These are phyloP conservation scores for Theileria orientalis DNA, from an alignment of 169 alveolate genomes.

Conservation along the genomic window DNA sequence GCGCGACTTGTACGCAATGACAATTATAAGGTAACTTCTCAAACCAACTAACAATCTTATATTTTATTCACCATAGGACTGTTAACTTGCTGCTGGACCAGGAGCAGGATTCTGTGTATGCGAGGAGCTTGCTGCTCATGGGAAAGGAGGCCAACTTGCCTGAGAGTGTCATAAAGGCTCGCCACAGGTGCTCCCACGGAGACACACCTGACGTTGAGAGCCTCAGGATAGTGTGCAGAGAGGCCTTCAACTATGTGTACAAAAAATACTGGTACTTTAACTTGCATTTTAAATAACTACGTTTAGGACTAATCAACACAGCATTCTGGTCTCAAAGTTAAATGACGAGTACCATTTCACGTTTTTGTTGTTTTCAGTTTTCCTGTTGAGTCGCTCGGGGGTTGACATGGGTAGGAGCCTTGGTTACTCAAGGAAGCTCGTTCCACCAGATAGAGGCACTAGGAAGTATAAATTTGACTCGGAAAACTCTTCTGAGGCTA, in stretches of 20 bases:
- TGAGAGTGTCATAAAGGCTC: conserved; percentile 36
- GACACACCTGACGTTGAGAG: conserved; percentile 60
- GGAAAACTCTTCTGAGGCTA: no score
- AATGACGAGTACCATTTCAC: conserved; percentile 17
- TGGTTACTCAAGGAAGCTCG: not conserved
- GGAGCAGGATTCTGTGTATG: conserved; percentile 56
- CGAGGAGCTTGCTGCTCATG: conserved; percentile 38
- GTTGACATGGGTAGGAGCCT: not conserved
- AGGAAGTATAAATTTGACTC: no score
- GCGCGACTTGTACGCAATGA: conserved; percentile 49
- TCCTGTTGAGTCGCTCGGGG: conserved; percentile 2
- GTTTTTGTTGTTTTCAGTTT: conserved; percentile 8
- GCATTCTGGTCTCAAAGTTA: conserved; percentile 20
- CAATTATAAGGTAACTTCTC: conserved; percentile 33
- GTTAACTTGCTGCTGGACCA: conserved; percentile 62
- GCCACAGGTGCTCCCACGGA: conserved; percentile 60
- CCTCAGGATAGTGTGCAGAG: conserved; percentile 23
- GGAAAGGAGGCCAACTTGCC: conserved; percentile 57
- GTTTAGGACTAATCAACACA: conserved; percentile 44
- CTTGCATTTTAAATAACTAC: not conserved
- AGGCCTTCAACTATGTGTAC: conserved; percentile 48
- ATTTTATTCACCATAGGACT: conserved; percentile 10
- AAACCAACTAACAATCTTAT: not conserved
- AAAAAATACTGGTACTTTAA: conserved; percentile 46
- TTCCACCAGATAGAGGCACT: not conserved